Conservation (phyloP, 164 flowering plant species). For the Kingdonia uniflora region DNA sequence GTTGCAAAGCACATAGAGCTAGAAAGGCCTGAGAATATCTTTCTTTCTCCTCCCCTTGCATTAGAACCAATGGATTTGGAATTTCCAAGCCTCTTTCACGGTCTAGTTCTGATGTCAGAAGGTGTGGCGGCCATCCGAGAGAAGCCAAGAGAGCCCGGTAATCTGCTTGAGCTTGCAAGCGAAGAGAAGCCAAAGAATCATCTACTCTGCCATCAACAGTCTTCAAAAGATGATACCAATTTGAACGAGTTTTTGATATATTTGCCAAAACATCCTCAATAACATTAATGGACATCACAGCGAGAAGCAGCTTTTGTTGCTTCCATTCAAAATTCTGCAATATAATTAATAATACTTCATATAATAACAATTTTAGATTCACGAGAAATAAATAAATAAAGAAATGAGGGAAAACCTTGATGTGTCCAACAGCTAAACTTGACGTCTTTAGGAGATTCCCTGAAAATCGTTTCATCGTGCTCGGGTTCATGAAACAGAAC, state of each 20-base stretch:
- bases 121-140: conserved; percentile 68
- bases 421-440: conserved; percentile 17
- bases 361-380: not conserved
- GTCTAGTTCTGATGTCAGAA: conserved; percentile 23
- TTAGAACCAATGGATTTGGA: conserved; percentile 41
- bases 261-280: conserved; percentile 32
- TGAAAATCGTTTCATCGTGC: conserved; percentile 12
- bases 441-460: conserved; percentile 15
- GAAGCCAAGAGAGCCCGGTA: conserved; percentile 48
- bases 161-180: conserved; percentile 50
- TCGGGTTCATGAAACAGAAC: conserved; percentile 21
- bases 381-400: not conserved
- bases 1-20: conserved; percentile 58
- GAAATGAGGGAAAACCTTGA: conserved; percentile 2
- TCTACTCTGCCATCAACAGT: conserved; percentile 61
- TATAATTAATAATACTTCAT: conserved; percentile 3
- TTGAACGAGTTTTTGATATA: conserved; percentile 22
- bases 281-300: conserved; percentile 25
- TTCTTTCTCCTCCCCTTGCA: conserved; percentile 35
- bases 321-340: conserved; percentile 34
- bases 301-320: conserved; percentile 29
- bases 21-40: conserved; percentile 43
- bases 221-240: conserved; percentile 38
- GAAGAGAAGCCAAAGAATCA: conserved; percentile 27
- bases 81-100: conserved; percentile 18